Conservation (phyloP, 306 rosid species). For the Casuarina equisetifolia region DNA sequence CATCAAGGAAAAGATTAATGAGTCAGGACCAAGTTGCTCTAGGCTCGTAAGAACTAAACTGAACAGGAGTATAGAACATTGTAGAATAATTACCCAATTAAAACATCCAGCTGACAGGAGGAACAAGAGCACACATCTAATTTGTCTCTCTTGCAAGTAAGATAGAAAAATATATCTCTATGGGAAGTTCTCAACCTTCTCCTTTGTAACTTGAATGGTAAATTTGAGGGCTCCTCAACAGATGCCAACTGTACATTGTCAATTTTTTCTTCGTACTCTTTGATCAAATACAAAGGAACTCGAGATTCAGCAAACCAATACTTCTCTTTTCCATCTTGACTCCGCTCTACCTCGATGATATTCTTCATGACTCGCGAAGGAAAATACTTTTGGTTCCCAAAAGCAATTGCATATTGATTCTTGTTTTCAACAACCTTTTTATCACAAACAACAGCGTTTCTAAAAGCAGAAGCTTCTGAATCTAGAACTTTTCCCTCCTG, state of each 20-base stretch:
- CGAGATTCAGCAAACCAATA: slow-evolving; percentile 87
- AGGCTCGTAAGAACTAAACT: not conserved
- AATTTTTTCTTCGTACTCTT: slow-evolving; percentile 66
- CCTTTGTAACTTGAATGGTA: slow-evolving; percentile 41
- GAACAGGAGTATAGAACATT: not conserved
- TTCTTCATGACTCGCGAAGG: slow-evolving; percentile 88
- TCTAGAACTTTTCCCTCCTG: slow-evolving; percentile 80
- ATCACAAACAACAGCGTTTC: slow-evolving; percentile 80
- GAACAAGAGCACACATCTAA: slow-evolving; percentile 60
- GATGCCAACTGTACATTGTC: slow-evolving; percentile 33
- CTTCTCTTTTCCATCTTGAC: slow-evolving; percentile 56
- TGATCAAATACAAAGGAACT: slow-evolving; percentile 81
- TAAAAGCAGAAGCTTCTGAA: slow-evolving; percentile 83
- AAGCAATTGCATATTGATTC: slow-evolving; percentile 64
- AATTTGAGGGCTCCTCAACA: slow-evolving; percentile 41
- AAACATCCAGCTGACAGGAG: slow-evolving; percentile 61
- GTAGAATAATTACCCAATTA: slow-evolving; percentile 49
- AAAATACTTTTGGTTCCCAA: slow-evolving; percentile 92
- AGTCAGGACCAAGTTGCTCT: slow-evolving; percentile 10
- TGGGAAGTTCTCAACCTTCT: slow-evolving; percentile 45
- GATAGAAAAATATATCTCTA: slow-evolving; percentile 75
- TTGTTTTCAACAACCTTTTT: slow-evolving; percentile 60
- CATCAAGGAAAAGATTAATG: slow-evolving; percentile 24
- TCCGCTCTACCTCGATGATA: slow-evolving; percentile 64
- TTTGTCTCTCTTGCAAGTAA: slow-evolving; percentile 82